A percentile compares a stretch with the other conserved stretches of the same genome.
Conservation (phyloP, 352 stramenopile species). For the Phytophthora citricola region DNA sequence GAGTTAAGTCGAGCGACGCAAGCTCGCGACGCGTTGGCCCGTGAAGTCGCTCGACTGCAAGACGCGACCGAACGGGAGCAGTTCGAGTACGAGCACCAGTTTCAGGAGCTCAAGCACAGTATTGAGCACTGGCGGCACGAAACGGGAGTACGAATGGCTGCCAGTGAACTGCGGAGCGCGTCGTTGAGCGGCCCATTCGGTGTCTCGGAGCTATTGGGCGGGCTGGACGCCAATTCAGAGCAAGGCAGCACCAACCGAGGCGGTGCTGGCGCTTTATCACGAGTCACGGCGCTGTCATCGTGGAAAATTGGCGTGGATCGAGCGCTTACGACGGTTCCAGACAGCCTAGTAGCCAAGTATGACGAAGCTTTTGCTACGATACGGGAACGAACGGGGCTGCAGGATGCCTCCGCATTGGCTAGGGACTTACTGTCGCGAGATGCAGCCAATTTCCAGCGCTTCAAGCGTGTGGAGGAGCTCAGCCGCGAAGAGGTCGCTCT, state of each 20-base stretch:
- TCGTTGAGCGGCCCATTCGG: slow-evolving; percentile 11
- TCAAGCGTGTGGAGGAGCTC: slow-evolving; percentile 76
- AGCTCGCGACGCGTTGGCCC: slow-evolving; percentile 51
- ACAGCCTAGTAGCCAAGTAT: slow-evolving; percentile 63
- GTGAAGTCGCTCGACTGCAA: slow-evolving; percentile 62
- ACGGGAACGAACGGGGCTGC: slow-evolving; percentile 56
- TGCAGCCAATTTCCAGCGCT: slow-evolving; percentile 83
- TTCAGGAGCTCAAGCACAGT: slow-evolving; percentile 61
- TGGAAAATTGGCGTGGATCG: slow-evolving; percentile 84
- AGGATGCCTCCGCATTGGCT: slow-evolving; percentile 58
- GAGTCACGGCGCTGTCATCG: slow-evolving; percentile 61
- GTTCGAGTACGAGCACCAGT: slow-evolving; percentile 65
- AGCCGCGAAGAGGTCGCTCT: slow-evolving; percentile 63
- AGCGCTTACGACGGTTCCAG: slow-evolving; percentile 53
- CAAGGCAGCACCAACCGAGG: slow-evolving; percentile 35
- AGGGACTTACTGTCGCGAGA: slow-evolving; percentile 63
- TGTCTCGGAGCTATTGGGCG: slow-evolving; percentile 24
- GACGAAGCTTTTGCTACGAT: slow-evolving; percentile 71
- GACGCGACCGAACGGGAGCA: slow-evolving; percentile 59
- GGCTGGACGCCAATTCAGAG: slow-evolving; percentile 17
- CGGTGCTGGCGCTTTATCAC: slow-evolving; percentile 42
- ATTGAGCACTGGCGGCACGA: slow-evolving; percentile 61
- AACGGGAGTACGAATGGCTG: slow-evolving; percentile 24
- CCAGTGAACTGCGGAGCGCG: slow-evolving; percentile 16
- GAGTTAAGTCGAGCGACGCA: slow-evolving; percentile 56